A percentile compares a stretch with the other conserved stretches of the same genome.
These are phyloP conservation scores for Marasmius tenuissimus DNA, from an alignment of 1,284 basidiomycete species.

Conservation along the genomic window DNA sequence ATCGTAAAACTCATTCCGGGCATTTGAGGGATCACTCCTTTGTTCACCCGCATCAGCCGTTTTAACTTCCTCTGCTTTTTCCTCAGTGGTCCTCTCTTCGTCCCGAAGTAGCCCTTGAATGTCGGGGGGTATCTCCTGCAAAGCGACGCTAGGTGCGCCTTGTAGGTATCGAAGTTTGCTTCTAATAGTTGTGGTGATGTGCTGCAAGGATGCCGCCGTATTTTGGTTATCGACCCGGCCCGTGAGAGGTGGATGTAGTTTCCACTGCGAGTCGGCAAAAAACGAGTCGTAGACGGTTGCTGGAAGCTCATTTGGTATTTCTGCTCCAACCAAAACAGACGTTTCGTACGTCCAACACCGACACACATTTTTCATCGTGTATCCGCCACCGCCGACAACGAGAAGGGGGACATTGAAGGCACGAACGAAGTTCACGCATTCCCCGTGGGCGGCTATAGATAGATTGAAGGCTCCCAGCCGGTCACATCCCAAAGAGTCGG, in stretches of 20 bases:
- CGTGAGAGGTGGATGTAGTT: slow-evolving; percentile 90
- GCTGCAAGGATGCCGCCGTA: slow-evolving; percentile 77
- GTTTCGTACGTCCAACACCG: slow-evolving; percentile 99
- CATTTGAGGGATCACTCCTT: slow-evolving; percentile 47
- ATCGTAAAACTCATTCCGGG: slow-evolving; percentile 72
- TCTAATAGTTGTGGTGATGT: slow-evolving; percentile 83
- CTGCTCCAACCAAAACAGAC: slow-evolving; percentile 84
- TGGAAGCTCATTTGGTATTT: slow-evolving; percentile 86
- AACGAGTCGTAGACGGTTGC: slow-evolving; percentile 90
- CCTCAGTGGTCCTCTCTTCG: slow-evolving; percentile 73
- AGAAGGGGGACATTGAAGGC: slow-evolving; percentile 89
- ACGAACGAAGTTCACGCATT: slow-evolving; percentile 96
- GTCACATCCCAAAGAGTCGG: slow-evolving; percentile 94
- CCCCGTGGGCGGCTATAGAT: slow-evolving; percentile 98
- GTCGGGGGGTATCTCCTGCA: slow-evolving; percentile 96
- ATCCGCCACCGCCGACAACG: slow-evolving; percentile 93
- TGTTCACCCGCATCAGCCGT: slow-evolving; percentile 60
- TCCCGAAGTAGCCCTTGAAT: slow-evolving; percentile 78
- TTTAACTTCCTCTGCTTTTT: slow-evolving; percentile 67
- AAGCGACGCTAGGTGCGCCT: slow-evolving; percentile 93
- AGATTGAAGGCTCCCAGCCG: slow-evolving; percentile 96
- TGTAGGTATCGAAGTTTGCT: slow-evolving; percentile 92
- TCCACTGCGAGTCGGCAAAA: slow-evolving; percentile 89
- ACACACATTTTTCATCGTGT: slow-evolving; percentile 94
- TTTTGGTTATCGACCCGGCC: slow-evolving; percentile 94